Conservation (phyloP, 805 yeast species). For the Wickerhamomyces bovis region DNA sequence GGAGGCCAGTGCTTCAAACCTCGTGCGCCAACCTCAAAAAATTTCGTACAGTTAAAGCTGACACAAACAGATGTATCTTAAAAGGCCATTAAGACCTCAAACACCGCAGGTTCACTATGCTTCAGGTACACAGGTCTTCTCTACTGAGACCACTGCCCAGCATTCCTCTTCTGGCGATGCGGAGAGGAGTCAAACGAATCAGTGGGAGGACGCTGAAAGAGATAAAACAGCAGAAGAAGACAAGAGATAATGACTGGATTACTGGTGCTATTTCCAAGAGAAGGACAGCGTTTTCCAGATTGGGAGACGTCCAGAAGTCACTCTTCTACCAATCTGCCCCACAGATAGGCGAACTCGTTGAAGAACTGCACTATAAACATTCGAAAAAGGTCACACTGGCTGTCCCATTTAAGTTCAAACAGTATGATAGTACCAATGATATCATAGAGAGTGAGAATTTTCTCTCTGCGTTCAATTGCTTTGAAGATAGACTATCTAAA, state of each 20-base stretch:
- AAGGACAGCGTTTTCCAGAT: background rate
- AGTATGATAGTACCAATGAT: background rate
- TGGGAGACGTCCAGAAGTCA: background rate
- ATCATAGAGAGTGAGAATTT: background rate
- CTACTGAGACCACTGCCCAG: background rate
- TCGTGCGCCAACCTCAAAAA: background rate
- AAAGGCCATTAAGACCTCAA: background rate
- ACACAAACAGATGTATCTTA: background rate
- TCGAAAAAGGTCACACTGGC: background rate
- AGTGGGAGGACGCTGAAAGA: background rate
- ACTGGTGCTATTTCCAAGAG: background rate
- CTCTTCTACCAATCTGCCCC: background rate
- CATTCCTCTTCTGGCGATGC: background rate
- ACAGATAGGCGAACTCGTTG: background rate
- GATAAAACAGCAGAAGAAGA: background rate
- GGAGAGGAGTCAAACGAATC: background rate
- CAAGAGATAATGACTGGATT: conserved; percentile 1
- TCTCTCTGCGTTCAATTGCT: background rate
- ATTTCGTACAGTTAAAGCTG: background rate
- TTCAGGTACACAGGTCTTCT: background rate
- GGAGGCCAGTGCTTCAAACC: too few species aligned
- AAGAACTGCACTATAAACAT: background rate
- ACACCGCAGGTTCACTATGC: background rate
- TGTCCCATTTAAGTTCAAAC: background rate
- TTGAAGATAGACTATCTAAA: background rate